A percentile compares a stretch with the other conserved stretches of the same genome.
Conservation (phyloP, 225 moss, liverwort and hornwort genomes). For the Bryum argenteum region DNA sequence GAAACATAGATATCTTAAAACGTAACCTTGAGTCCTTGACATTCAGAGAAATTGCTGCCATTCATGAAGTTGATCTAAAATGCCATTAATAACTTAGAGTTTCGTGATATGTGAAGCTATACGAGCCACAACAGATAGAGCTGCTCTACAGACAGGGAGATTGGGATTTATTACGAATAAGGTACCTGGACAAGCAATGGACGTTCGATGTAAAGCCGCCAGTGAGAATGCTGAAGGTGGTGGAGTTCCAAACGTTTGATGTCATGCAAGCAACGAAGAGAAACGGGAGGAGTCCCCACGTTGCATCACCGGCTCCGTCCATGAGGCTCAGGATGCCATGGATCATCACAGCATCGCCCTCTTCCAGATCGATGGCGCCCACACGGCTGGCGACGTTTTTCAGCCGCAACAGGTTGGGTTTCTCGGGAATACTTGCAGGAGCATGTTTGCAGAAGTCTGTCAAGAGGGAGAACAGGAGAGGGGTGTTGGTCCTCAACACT, state of each 20-base stretch:
- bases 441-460: constrained; percentile 87
- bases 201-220: constrained; percentile 95
- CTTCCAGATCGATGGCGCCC: constrained; percentile 77
- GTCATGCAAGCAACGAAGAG: constrained; percentile 92
- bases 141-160: not conserved
- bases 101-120: no score
- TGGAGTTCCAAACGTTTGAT: constrained; percentile 81
- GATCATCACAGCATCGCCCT: constrained; percentile 81
- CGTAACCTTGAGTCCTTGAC: no score
- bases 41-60: no score
- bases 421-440: constrained; percentile 81
- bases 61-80: no score
- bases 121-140: not conserved
- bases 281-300: constrained; percentile 84
- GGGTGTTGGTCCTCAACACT: constrained; percentile 88
- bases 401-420: constrained; percentile 76
- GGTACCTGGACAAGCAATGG: constrained; percentile 90
- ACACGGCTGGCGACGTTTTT: constrained; percentile 83
- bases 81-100: no score
- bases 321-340: constrained; percentile 68
- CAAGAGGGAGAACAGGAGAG: constrained; percentile 91
- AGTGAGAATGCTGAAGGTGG: constrained; percentile 80
- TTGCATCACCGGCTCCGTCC: constrained; percentile 71
- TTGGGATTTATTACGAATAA: not conserved
- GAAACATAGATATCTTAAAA: no score